Conservation (phyloP, 2,329 filamentous ascomycete genomes). For the Myrmaecium sp. region DNA sequence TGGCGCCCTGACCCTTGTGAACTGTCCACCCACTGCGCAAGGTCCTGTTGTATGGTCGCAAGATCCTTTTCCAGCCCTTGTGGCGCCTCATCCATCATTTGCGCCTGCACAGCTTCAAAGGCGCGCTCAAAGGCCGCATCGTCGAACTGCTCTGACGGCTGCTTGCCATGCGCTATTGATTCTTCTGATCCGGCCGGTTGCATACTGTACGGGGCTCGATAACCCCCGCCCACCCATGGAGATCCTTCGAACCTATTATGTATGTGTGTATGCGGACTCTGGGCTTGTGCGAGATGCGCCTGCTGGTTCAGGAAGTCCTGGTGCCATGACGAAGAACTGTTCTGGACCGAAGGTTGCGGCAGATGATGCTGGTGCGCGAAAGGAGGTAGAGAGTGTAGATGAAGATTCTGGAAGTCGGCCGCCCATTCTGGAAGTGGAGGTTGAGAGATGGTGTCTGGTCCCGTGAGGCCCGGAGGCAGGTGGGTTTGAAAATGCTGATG, state of each 20-base stretch:
- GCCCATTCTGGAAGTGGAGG: constrained; percentile 27
- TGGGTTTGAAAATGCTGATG: constrained; percentile 19
- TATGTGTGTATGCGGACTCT: no score
- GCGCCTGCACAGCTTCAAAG: constrained; percentile 31
- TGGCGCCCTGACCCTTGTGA: no score
- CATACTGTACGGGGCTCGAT: no score
- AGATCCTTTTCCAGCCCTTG: constrained; percentile 5
- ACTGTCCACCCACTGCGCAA: no score
- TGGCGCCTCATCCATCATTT: constrained; percentile 17
- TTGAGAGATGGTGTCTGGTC: constrained; percentile 11
- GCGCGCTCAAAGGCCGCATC: constrained; percentile 39
- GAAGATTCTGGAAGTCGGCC: constrained; percentile 31
- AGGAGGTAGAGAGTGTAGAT: constrained; percentile 22
- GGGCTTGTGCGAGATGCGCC: no score
- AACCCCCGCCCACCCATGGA: constrained; percentile 13
- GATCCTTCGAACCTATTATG: constrained; percentile 9
- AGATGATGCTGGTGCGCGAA: constrained; percentile 31
- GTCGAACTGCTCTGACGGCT: constrained; percentile 27
- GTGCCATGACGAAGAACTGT: constrained; percentile 34
- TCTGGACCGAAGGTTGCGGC: constrained; percentile 15
- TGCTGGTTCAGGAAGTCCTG: constrained; percentile 38
- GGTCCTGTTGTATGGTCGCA: constrained; percentile 3
- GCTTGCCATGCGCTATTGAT: constrained; percentile 15
- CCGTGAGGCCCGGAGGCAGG: constrained; percentile 15
- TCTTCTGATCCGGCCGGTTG: constrained; percentile 9